Conservation (phyloP, 805 yeast species). For the Cyberlindnera mississippiensis region DNA sequence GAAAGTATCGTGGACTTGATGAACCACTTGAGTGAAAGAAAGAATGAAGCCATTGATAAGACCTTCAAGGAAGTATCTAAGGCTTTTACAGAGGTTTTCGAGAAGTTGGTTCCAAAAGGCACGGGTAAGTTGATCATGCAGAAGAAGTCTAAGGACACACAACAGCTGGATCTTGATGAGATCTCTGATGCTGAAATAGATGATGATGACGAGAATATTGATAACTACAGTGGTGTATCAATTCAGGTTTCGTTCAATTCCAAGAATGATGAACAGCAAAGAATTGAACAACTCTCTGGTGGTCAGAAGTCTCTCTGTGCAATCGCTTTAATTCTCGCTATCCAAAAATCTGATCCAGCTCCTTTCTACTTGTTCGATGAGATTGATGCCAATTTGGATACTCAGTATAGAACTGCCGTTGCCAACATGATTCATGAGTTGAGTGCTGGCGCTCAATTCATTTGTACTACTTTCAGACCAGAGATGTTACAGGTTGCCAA, state of each 20-base stretch:
- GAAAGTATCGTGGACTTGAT: slow-evolving; percentile 72
- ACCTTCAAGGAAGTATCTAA: slow-evolving; percentile 75
- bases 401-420: slow-evolving; percentile 85
- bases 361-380: slow-evolving; percentile 96
- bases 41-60: slow-evolving; percentile 74
- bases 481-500: slow-evolving; percentile 88
- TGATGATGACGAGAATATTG: slow-evolving; percentile 28
- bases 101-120: slow-evolving; percentile 79
- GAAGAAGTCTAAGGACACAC: slow-evolving; percentile 10
- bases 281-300: slow-evolving; percentile 89
- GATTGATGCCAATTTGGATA: slow-evolving; percentile 92
- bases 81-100: slow-evolving; percentile 73
- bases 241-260: slow-evolving; percentile 89
- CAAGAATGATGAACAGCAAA: slow-evolving; percentile 75
- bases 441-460: slow-evolving; percentile 76
- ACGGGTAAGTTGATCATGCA: slow-evolving; percentile 69
- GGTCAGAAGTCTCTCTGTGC: slow-evolving; percentile 98
- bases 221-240: slow-evolving; percentile 74
- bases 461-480: slow-evolving; percentile 93
- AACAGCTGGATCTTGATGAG: slow-evolving; percentile 23
- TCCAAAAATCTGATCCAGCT: slow-evolving; percentile 94
- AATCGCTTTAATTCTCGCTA: slow-evolving; percentile 86
- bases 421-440: slow-evolving; percentile 68
- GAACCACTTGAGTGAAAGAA: slow-evolving; percentile 64
- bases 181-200: slow-evolving; percentile 23